These are phyloP conservation scores for Alternaria consortialis DNA, from an alignment of 2,329 filamentous ascomycete genomes.

Conservation along the genomic window DNA sequence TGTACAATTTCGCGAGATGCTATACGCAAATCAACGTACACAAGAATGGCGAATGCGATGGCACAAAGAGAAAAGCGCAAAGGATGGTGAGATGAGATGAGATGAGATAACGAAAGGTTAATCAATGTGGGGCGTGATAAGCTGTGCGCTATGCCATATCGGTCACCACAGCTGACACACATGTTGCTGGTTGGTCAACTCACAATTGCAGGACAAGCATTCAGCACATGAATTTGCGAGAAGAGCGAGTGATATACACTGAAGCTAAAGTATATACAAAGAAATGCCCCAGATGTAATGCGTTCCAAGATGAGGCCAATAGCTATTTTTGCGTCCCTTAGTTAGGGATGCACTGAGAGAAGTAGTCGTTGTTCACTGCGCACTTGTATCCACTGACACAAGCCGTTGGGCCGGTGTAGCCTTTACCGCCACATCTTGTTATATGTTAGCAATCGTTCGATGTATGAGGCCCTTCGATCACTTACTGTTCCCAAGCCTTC, in stretches of 20 bases:
- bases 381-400: conserved; percentile 30
- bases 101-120: not conserved
- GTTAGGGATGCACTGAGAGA: conserved; percentile 17
- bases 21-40: not conserved
- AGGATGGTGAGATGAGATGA: conserved; percentile 1
- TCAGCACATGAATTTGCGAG: not conserved
- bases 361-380: conserved; percentile 12
- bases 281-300: conserved; percentile 8
- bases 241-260: conserved; percentile 10
- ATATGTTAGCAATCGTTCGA: conserved; percentile 2
- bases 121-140: conserved; percentile 15
- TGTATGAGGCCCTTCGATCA: not conserved
- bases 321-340: not conserved
- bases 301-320: not conserved
- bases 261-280: conserved; percentile 28
- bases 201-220: not conserved
- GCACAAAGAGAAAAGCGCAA: not conserved
- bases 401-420: conserved; percentile 28
- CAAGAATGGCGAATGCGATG: not conserved
- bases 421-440: conserved; percentile 31
- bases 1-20: not conserved
- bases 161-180: not conserved
- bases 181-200: not conserved
- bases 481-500: conserved; percentile 14
- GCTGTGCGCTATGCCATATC: conserved; percentile 17